These are phyloP conservation scores for Leccinellum luteum DNA, from an alignment of 768 basidiomycete genomes.

Conservation along the genomic window DNA sequence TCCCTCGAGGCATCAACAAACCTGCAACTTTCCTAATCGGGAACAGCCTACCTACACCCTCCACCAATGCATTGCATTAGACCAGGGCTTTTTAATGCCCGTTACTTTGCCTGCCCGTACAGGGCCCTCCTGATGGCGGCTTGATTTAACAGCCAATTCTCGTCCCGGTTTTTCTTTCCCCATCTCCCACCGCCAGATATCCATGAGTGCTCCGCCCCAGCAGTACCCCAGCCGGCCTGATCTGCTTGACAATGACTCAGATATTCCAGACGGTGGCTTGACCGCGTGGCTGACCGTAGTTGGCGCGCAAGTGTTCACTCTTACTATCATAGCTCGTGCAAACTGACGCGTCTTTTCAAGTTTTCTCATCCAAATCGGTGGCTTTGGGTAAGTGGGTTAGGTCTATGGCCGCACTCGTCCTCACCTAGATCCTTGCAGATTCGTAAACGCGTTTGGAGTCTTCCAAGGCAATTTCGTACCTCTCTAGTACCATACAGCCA, in stretches of 20 bases:
- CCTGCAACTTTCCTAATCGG: background rate
- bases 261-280: slow-evolving; percentile 24
- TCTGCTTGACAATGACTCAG: background rate
- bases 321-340: background rate
- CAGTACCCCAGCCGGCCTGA: background rate
- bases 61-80: too few relatives aligned
- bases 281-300: slow-evolving; percentile 24
- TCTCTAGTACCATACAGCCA: background rate
- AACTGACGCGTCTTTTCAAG: slow-evolving; percentile 16
- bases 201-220: slow-evolving; percentile 6
- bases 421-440: slow-evolving; percentile 17
- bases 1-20: background rate
- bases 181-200: background rate
- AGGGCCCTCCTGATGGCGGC: background rate
- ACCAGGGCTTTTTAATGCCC: background rate
- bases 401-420: background rate
- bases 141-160: background rate
- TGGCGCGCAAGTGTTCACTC: slow-evolving; percentile 21
- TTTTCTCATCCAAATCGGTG: slow-evolving; percentile 36
- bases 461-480: slow-evolving; percentile 33
- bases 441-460: slow-evolving; percentile 38
- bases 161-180: background rate
- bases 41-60: background rate
- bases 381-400: slow-evolving; percentile 30
- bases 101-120: background rate